Conservation (phyloP, 2,329 filamentous ascomycete species). For the Alternaria solani region DNA sequence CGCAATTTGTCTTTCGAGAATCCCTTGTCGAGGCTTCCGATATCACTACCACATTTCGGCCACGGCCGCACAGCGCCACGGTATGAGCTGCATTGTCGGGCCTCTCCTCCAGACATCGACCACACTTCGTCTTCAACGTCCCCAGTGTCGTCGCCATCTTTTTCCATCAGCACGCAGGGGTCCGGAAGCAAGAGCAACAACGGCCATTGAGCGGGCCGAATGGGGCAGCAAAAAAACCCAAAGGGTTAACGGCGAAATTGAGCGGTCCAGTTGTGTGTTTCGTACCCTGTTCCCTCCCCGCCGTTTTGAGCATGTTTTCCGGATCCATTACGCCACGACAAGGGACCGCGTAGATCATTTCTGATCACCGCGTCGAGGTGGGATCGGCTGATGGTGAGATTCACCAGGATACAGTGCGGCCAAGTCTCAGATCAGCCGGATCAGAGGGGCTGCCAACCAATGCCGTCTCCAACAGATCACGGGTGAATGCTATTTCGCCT, state of each 20-base stretch:
- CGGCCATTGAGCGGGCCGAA: slow-evolving; percentile 18
- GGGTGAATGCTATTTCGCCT: slow-evolving; percentile 16
- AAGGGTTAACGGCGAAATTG: slow-evolving; percentile 22
- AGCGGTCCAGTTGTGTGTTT: slow-evolving; percentile 23
- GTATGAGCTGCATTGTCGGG: not conserved
- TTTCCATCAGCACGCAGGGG: slow-evolving; percentile 9
- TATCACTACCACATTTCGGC: not conserved
- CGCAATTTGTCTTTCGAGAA: not conserved
- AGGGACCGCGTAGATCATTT: slow-evolving; percentile 47
- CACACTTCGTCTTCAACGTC: slow-evolving; percentile 1
- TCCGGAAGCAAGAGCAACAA: slow-evolving; percentile 6
- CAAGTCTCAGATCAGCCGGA: slow-evolving; percentile 50
- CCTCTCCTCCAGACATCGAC: not conserved
- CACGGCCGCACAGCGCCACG: not conserved
- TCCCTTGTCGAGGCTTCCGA: not conserved
- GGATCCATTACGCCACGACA: slow-evolving; percentile 41
- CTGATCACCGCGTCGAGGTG: slow-evolving; percentile 31
- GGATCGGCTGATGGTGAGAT: slow-evolving; percentile 40
- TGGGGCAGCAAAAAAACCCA: slow-evolving; percentile 12
- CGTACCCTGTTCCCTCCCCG: slow-evolving; percentile 34
- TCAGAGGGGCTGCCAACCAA: slow-evolving; percentile 22
- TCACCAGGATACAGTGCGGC: slow-evolving; percentile 30
- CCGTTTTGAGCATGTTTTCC: slow-evolving; percentile 46
- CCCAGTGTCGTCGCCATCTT: not conserved
- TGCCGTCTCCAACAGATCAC: slow-evolving; percentile 22